Evolutionary conservation across 345 rosid species (phyloP).

Genomic region (Luvunga scandens): DNA sequence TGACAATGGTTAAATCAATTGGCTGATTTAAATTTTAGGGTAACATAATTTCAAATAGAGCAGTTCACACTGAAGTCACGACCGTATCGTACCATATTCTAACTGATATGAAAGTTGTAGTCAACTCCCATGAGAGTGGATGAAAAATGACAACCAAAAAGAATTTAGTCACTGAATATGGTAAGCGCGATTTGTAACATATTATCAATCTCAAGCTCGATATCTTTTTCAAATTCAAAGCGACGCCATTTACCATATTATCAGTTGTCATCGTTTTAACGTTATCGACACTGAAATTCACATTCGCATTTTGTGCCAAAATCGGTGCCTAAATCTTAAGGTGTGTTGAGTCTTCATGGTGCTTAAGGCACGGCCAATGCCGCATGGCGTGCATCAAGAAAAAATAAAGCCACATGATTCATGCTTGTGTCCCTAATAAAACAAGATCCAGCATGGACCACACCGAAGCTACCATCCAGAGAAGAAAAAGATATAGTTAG

Average conservation of each 20-base stretch:
- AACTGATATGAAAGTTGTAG: background rate
- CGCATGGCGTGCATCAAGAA: background rate
- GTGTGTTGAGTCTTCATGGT: background rate
- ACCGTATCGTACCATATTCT: background rate
- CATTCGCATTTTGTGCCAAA: background rate
- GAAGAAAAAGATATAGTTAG: conserved; percentile 2
- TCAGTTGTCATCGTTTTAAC: background rate
- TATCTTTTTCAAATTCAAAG: background rate
- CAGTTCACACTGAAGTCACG: background rate
- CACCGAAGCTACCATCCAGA: conserved; percentile 10
- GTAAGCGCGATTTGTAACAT: background rate
- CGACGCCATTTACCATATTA: background rate
- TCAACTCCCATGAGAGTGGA: background rate
- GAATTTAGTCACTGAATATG: background rate
- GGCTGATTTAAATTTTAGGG: background rate
- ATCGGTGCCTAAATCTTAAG: background rate
- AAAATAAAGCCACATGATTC: conserved; percentile 12
- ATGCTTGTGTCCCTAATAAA: conserved; percentile 8
- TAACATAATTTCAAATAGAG: background rate
- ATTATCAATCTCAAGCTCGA: background rate
- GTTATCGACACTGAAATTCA: background rate
- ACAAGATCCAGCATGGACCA: conserved; percentile 1
- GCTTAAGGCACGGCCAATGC: background rate
- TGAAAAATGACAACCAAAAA: background rate
- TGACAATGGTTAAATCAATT: background rate